Evolutionary conservation across 148 eudicot species (phyloP).

Genomic region (Spergularia marina): DNA sequence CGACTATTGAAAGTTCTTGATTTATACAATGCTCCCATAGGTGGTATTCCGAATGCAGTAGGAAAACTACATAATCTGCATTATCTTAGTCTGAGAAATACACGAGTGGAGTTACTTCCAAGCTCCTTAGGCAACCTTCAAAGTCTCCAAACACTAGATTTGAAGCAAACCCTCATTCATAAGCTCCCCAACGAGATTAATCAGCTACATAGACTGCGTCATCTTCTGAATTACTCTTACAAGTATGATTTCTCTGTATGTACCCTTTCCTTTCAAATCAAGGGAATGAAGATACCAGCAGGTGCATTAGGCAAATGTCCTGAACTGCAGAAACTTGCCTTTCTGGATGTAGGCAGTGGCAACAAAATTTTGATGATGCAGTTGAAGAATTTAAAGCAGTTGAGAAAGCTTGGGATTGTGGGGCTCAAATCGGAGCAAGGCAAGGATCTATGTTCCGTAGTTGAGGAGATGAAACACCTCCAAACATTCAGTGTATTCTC

Average conservation of each 20-base stretch:
- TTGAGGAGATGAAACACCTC: slow-evolving; percentile 16
- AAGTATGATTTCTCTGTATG: not conserved
- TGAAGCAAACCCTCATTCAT: slow-evolving; percentile 23
- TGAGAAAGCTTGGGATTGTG: slow-evolving; percentile 18
- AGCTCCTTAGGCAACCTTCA: slow-evolving; percentile 24
- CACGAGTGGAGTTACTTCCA: slow-evolving; percentile 19
- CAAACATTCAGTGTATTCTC: slow-evolving; percentile 15
- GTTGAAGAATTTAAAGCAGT: slow-evolving; percentile 5
- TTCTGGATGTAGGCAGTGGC: slow-evolving; percentile 12
- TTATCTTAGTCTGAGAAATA: slow-evolving; percentile 29
- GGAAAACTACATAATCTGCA: slow-evolving; percentile 17
- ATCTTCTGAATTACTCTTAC: slow-evolving; percentile 15
- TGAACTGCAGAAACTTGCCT: slow-evolving; percentile 27
- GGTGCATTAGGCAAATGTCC: slow-evolving; percentile 1
- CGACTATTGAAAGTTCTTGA: slow-evolving; percentile 30
- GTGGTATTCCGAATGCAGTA: slow-evolving; percentile 13
- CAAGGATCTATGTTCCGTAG: slow-evolving; percentile 11
- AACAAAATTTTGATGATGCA: not conserved
- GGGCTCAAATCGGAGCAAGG: slow-evolving; percentile 5
- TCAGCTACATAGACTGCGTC: slow-evolving; percentile 14
- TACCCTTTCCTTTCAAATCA: not conserved
- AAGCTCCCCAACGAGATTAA: slow-evolving; percentile 25
- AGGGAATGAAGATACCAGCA: slow-evolving; percentile 10
- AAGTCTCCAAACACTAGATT: slow-evolving; percentile 29
- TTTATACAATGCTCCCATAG: slow-evolving; percentile 17